A percentile compares a stretch with the other conserved stretches of the same genome.
Conservation (phyloP, 2,329 filamentous ascomycete genomes). For the Pseudocercospora fuligena region DNA sequence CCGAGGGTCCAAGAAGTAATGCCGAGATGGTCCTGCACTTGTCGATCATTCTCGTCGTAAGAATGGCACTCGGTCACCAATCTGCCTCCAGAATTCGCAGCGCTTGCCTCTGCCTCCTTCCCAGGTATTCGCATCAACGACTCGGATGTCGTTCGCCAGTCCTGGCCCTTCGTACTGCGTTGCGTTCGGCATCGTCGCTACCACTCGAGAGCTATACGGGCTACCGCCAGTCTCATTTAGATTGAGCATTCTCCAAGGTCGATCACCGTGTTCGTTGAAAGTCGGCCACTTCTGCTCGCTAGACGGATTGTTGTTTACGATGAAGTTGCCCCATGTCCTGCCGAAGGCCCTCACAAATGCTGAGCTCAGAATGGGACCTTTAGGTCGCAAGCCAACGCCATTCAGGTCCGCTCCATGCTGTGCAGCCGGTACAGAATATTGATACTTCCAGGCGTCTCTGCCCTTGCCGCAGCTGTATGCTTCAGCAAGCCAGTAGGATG, state of each 20-base stretch:
- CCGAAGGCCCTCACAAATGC: conserved; percentile 44
- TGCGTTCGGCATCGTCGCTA: conserved; percentile 19
- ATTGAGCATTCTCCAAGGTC: conserved; percentile 42
- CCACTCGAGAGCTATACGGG: conserved; percentile 13
- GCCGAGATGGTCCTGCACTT: background rate
- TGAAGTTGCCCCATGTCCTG: conserved; percentile 53
- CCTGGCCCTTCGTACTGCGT: conserved; percentile 35
- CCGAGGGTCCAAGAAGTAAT: background rate
- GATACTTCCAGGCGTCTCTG: conserved; percentile 46
- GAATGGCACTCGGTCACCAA: conserved; percentile 34
- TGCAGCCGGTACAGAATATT: conserved; percentile 53
- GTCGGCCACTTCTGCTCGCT: conserved; percentile 37
- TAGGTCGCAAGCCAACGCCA: conserved; percentile 41
- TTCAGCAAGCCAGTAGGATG: conserved; percentile 60
- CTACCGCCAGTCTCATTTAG: conserved; percentile 48
- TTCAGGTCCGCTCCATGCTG: conserved; percentile 47
- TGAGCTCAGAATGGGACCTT: conserved; percentile 27
- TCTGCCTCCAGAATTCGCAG: conserved; percentile 52
- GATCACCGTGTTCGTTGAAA: conserved; percentile 48
- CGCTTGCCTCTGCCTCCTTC: conserved; percentile 53
- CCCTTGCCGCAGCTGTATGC: conserved; percentile 37
- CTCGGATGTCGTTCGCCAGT: conserved; percentile 46
- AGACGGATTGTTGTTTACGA: conserved; percentile 48
- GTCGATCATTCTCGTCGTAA: conserved; percentile 8
- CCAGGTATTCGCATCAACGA: conserved; percentile 53